Evolutionary conservation across 495 filamentous ascomycete species (phyloP), one percentile per base, ranked within the genome.

Genomic region (Trichoderma orchidacearum): DNA sequence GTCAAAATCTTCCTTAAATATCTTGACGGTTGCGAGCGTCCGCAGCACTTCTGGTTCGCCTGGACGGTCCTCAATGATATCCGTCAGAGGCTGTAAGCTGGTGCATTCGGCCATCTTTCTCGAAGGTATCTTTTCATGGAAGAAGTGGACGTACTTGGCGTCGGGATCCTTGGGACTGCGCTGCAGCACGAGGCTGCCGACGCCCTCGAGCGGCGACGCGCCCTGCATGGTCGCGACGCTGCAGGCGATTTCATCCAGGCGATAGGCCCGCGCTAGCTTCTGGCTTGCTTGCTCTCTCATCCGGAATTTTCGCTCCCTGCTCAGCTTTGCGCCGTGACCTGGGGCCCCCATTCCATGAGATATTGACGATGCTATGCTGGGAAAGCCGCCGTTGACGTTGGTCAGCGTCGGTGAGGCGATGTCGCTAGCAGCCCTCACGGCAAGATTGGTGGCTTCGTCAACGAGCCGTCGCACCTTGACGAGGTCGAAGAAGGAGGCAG

Each of bases 191-290:
- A 83, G 75, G 18, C 78, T 73, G n/a, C 84, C 87, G 3, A 90
- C 87, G 51, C 89, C 85, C 64, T 90, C 87, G 6, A 91, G 67
- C 5, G 83, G 80, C n/a, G 84, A 87, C 5, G 87, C 80, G 35
- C 80, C 81, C 66, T 90, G 86, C 87, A 90, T 90, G 0, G 83
- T 88, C 30, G 85, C 86, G 23, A 91, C 87, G 58, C 85, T 89
- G 30, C 83, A 82, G 13, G 85, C 86, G 59, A 90, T 87, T 66
- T 90, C 87, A 63, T 90, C 86, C 30, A 90, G 68, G 54, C 82
- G 79, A 68, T 88, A 90, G 30, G 87, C 87, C 58, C 82, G 79
- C 31, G 80, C 79, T 48, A 91, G 72, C 64, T 88, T 87, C 61
- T 87, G 84, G 0, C 81, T 84, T 3, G 87, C 86, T 61, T 86